phyloP scores from a whole-genome alignment of 768 basidiomycete genomes.

The Cystobasidiopsis lactophilus region DNA sequence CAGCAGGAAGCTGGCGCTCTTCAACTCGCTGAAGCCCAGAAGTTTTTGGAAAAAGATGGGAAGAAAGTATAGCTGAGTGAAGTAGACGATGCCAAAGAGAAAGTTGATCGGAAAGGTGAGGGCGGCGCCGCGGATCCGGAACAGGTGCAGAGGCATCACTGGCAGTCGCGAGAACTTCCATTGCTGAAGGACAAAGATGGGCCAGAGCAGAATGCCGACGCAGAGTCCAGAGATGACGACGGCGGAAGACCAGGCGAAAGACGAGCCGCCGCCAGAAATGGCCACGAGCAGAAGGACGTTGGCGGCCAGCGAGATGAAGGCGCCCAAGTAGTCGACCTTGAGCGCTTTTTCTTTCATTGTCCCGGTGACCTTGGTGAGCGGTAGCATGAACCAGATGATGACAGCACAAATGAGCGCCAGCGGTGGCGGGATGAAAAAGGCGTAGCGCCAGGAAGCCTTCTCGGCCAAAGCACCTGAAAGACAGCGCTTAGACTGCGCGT shows the following conservation, averaged over 20 bases:
- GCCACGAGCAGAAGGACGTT: constrained; percentile 7
- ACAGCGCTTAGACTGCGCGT: too few relatives aligned
- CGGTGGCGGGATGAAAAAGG: background rate
- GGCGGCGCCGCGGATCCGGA: constrained; percentile 14
- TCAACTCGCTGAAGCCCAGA: constrained; percentile 16
- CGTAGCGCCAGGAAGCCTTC: constrained; percentile 1
- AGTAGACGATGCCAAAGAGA: constrained; percentile 21
- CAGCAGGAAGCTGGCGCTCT: constrained; percentile 20
- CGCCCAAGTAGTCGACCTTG: constrained; percentile 6
- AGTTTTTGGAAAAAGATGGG: constrained; percentile 21
- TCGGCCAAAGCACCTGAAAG: constrained; percentile 1
- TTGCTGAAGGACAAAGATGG: constrained; percentile 1
- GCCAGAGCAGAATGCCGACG: background rate
- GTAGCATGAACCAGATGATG: background rate
- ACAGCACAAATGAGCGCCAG: background rate
- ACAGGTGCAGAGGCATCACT: constrained; percentile 6
- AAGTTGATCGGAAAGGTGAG: constrained; percentile 18
- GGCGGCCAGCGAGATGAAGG: constrained; percentile 3
- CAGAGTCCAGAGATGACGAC: too few relatives aligned
- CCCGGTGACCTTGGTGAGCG: background rate
- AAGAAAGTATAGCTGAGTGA: constrained; percentile 15
- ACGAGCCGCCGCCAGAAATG: constrained; percentile 4
- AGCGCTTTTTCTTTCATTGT: background rate
- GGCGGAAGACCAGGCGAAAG: constrained; percentile 4
- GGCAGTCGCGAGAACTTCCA: constrained; percentile 7